Evolutionary conservation across 2,329 filamentous ascomycete species (phyloP).

Genomic region (Hortaea sp.): DNA sequence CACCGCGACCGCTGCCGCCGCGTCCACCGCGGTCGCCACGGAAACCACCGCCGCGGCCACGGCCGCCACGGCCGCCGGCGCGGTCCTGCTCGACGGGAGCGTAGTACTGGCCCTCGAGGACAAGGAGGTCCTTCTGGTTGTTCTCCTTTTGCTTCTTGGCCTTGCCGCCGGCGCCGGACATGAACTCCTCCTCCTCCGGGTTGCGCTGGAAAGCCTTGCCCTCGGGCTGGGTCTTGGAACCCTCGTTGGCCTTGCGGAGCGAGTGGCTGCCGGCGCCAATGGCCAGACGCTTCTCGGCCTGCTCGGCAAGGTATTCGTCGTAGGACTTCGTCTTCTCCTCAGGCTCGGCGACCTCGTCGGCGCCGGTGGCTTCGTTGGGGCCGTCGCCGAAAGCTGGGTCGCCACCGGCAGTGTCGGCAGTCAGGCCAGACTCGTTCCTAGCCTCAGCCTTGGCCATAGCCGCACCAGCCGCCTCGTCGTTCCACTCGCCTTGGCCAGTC

Average conservation of each 20-base stretch:
- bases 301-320: constrained; percentile 73
- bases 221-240: constrained; percentile 79
- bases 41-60: constrained; percentile 36
- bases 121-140: constrained; percentile 72
- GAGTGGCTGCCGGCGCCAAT: constrained; percentile 56
- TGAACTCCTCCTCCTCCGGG: constrained; percentile 60
- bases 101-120: constrained; percentile 65
- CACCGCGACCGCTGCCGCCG: constrained; percentile 26
- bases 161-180: constrained; percentile 66
- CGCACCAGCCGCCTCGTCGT: constrained; percentile 85
- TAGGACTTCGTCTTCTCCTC: constrained; percentile 86
- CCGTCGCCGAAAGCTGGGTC: constrained; percentile 37
- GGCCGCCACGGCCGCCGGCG: constrained; percentile 41
- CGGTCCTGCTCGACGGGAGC: constrained; percentile 44
- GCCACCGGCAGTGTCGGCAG: constrained; percentile 26
- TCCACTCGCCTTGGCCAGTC: constrained; percentile 66
- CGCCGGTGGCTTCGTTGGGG: constrained; percentile 26
- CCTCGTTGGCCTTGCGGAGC: constrained; percentile 87
- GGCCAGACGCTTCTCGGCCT: constrained; percentile 64
- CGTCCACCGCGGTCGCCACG: constrained; percentile 33
- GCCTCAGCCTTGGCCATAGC: constrained; percentile 78
- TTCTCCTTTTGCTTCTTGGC: constrained; percentile 70
- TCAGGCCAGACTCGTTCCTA: constrained; percentile 50
- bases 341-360: constrained; percentile 25
- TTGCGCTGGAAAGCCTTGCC: constrained; percentile 56